These are phyloP conservation scores for Tilletia indica DNA, from an alignment of 1,284 basidiomycete species.

Conservation along the genomic window DNA sequence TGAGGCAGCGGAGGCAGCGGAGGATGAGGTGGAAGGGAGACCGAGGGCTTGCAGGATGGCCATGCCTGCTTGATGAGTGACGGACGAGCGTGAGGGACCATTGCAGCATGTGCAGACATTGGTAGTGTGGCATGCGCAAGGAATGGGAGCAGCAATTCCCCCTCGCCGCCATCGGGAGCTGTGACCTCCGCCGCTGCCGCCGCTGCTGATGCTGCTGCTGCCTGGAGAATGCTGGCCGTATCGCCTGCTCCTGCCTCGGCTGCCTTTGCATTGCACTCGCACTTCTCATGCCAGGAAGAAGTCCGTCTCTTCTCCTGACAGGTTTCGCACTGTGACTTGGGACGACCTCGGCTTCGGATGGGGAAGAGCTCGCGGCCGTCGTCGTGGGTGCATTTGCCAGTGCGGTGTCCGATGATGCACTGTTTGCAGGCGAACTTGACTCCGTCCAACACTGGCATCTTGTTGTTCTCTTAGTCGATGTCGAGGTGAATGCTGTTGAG, in stretches of 20 bases:
- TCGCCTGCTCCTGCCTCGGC: no score
- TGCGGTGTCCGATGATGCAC: slow-evolving; percentile 49
- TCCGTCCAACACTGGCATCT: slow-evolving; percentile 15
- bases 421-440: slow-evolving; percentile 48
- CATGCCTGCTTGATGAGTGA: no score
- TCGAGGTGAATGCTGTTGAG: background rate
- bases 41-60: no score
- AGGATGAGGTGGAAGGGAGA: no score
- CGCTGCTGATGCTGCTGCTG: background rate
- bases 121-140: no score
- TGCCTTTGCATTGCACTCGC: slow-evolving; percentile 23
- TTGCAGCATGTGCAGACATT: no score
- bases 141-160: no score
- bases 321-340: slow-evolving; percentile 42
- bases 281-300: slow-evolving; percentile 41
- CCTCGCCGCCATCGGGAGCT: background rate
- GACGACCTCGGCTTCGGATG: slow-evolving; percentile 44
- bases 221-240: no score
- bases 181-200: background rate
- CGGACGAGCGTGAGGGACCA: no score
- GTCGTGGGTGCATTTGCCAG: slow-evolving; percentile 46
- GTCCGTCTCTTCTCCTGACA: slow-evolving; percentile 41
- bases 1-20: no score
- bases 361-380: slow-evolving; percentile 46
- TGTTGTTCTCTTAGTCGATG: background rate